phyloP scores from a whole-genome alignment of 805 yeast species.

The Pichia insulana region DNA sequence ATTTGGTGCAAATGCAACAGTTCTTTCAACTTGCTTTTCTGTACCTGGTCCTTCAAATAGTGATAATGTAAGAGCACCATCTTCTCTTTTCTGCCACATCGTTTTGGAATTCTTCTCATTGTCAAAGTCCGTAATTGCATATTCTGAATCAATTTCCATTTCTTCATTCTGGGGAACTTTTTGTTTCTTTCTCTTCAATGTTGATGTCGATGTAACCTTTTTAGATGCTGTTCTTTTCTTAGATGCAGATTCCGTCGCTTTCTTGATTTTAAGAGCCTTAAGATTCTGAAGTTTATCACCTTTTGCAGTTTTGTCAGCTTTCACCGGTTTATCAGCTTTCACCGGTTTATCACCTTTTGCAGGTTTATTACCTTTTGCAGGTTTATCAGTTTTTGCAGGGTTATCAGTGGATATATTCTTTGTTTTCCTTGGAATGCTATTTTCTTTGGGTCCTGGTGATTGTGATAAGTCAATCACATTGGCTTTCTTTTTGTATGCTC shows the following conservation, averaged over 20 bases:
- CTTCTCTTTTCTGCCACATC: constrained; percentile 41
- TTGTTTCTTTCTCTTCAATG: no score
- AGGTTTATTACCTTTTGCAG: no score
- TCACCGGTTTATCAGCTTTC: no score
- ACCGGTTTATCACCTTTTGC: background rate
- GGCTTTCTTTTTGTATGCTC: background rate
- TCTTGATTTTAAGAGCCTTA: no score
- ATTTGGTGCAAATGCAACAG: constrained; percentile 60
- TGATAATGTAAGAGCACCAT: constrained; percentile 31
- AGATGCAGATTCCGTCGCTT: no score
- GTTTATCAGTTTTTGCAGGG: background rate
- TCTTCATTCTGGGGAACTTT: no score
- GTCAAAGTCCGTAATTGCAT: background rate
- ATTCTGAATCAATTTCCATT: background rate
- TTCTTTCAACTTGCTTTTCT: constrained; percentile 34
- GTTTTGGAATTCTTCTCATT: constrained; percentile 28
- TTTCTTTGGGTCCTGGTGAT: background rate
- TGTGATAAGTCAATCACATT: background rate
- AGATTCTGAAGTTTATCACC: no score
- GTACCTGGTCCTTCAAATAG: constrained; percentile 45
- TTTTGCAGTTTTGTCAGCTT: no score
- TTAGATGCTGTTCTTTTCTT: no score
- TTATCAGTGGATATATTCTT: no score
- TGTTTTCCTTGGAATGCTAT: background rate
- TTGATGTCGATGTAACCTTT: no score